phyloP scores from a whole-genome alignment of 78 protist genomes.

The Monosiga brevicollis region DNA sequence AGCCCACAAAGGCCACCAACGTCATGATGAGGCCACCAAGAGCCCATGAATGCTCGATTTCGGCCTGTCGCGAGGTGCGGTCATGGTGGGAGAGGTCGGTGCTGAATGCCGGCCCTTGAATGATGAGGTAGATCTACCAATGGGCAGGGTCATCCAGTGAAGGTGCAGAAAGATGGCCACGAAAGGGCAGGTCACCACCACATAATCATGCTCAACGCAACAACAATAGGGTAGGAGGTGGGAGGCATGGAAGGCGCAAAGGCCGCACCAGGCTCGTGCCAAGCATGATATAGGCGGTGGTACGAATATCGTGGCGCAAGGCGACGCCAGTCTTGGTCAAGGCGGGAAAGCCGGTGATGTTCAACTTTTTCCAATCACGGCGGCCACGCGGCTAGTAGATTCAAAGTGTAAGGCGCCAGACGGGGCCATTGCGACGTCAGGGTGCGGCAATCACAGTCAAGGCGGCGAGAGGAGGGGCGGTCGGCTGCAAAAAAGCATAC shows the following conservation, averaged over 20 bases:
- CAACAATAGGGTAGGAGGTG: no score
- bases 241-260: constrained; percentile 12
- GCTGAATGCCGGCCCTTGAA: constrained; percentile 58
- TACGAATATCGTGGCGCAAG: not conserved
- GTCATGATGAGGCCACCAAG: constrained; percentile 42
- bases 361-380: not conserved
- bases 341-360: not conserved
- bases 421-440: not conserved
- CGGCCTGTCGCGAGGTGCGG: not conserved
- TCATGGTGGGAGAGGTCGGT: not conserved
- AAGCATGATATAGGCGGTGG: not conserved
- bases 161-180: no score
- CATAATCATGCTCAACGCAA: constrained; percentile 36
- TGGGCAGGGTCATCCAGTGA: no score
- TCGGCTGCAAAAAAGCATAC: not conserved
- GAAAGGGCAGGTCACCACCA: no score
- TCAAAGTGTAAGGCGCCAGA: not conserved
- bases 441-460: not conserved
- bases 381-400: no score
- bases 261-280: not conserved
- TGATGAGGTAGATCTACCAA: constrained; percentile 47
- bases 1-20: constrained; percentile 17
- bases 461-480: not conserved
- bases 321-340: not conserved
- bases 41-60: constrained; percentile 36